These are phyloP conservation scores for Lichtheimia ramosa DNA, from an alignment of 371 early-diverging fungal species.

Conservation along the genomic window DNA sequence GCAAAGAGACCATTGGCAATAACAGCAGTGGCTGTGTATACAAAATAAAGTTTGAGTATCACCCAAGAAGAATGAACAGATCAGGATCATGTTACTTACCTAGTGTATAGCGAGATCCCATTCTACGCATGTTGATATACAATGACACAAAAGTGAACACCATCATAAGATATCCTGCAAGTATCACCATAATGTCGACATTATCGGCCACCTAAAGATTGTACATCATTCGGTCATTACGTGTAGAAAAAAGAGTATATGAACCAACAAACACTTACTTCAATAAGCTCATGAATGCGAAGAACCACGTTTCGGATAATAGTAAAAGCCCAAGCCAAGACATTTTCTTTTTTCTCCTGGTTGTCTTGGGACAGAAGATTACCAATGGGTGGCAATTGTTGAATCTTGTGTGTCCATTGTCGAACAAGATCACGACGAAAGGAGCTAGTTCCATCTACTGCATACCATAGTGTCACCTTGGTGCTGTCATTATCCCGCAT, in stretches of 20 bases:
- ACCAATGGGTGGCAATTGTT: slow-evolving; percentile 28
- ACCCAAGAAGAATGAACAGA: too few species aligned
- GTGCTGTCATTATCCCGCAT: slow-evolving; percentile 38
- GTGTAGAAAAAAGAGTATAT: not conserved
- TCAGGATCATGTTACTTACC: slow-evolving; percentile 36
- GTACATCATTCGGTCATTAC: not conserved
- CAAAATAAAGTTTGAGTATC: not conserved
- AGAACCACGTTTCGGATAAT: slow-evolving; percentile 51
- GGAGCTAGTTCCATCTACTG: slow-evolving; percentile 53
- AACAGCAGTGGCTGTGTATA: slow-evolving; percentile 45
- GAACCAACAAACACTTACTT: slow-evolving; percentile 32
- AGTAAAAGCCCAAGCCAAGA: slow-evolving; percentile 46
- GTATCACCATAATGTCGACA: slow-evolving; percentile 73
- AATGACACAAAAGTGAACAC: slow-evolving; percentile 73
- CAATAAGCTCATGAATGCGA: slow-evolving; percentile 57
- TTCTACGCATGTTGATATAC: slow-evolving; percentile 78
- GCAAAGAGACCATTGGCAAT: slow-evolving; percentile 68
- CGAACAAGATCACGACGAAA: slow-evolving; percentile 42
- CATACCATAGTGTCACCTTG: slow-evolving; percentile 51
- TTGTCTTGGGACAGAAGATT: slow-evolving; percentile 22
- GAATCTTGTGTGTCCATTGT: slow-evolving; percentile 52
- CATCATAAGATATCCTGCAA: slow-evolving; percentile 77
- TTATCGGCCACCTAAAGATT: slow-evolving; percentile 44
- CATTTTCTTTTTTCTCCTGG: slow-evolving; percentile 17
- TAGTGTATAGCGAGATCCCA: slow-evolving; percentile 79